phyloP scores from a whole-genome alignment of 2,329 filamentous ascomycete species.

The Hymenoscyphus linearis region DNA sequence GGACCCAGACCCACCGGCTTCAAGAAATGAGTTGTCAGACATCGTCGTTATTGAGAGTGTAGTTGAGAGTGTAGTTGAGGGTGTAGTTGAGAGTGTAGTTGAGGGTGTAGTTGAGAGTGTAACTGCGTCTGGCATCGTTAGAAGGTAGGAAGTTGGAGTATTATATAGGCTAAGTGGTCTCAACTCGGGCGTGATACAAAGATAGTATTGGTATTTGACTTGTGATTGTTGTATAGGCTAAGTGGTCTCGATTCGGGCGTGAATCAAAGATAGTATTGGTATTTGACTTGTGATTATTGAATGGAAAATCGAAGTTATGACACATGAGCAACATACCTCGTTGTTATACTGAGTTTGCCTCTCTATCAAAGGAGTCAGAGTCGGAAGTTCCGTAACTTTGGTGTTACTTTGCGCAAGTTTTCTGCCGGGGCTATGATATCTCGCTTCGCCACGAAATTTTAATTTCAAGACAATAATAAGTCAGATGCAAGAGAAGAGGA shows the following conservation, averaged over 20 bases:
- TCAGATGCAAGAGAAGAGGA: neutral
- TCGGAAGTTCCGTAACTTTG: neutral
- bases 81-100: neutral
- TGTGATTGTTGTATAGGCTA: neutral
- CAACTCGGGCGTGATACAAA: neutral
- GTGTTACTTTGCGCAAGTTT: neutral
- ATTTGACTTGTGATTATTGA: neutral
- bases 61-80: neutral
- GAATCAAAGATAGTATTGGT: neutral
- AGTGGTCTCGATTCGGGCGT: neutral
- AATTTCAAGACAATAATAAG: neutral
- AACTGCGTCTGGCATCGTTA: neutral
- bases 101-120: neutral
- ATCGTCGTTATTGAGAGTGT: neutral
- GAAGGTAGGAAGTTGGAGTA: neutral
- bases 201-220: neutral
- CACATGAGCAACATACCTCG: neutral
- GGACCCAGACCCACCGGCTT: too few species aligned
- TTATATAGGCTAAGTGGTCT: neutral
- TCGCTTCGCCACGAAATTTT: neutral
- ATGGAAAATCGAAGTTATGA: neutral
- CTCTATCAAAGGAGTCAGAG: neutral
- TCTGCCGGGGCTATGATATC: neutral
- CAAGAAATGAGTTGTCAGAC: neutral
- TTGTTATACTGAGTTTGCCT: neutral